Evolutionary conservation across 768 basidiomycete species (phyloP).

Genomic region (Mrakia frigida): DNA sequence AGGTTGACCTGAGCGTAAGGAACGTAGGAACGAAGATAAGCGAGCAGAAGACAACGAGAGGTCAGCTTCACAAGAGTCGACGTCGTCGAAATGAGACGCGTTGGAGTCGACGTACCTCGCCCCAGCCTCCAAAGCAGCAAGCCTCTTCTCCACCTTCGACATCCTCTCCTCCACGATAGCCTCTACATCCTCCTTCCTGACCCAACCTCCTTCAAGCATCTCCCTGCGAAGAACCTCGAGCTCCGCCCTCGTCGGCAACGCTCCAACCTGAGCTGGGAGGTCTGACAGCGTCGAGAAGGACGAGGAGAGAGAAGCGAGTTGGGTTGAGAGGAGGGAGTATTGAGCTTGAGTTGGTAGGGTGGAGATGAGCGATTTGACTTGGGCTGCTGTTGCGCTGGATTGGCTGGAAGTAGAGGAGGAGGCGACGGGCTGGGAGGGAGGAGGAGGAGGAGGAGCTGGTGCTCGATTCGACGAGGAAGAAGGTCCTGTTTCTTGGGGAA

Average conservation of each 20-base stretch:
- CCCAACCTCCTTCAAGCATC: constrained; percentile 12
- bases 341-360: constrained; percentile 1
- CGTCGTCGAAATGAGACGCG: neutral
- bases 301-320: neutral
- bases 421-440: constrained; percentile 1
- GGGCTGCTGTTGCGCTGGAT: neutral
- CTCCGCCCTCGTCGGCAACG: constrained; percentile 4
- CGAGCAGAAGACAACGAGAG: neutral
- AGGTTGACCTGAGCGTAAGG: neutral
- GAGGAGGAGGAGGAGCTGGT: neutral
- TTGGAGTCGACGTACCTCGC: neutral
- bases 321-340: neutral
- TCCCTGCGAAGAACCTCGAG: neutral
- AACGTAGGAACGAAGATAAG: neutral
- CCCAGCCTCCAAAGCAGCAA: neutral
- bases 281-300: neutral
- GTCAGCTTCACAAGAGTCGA: too few relatives aligned
- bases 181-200: constrained; percentile 2
- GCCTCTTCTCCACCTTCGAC: neutral
- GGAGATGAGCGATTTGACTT: neutral
- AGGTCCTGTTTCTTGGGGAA: neutral
- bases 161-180: neutral
- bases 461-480: neutral
- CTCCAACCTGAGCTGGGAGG: neutral
- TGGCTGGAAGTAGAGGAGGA: neutral